Evolutionary conservation across 768 basidiomycete species (phyloP), one percentile per base, ranked within the genome.

Genomic region (Candolleomyces aberdarensis): DNA sequence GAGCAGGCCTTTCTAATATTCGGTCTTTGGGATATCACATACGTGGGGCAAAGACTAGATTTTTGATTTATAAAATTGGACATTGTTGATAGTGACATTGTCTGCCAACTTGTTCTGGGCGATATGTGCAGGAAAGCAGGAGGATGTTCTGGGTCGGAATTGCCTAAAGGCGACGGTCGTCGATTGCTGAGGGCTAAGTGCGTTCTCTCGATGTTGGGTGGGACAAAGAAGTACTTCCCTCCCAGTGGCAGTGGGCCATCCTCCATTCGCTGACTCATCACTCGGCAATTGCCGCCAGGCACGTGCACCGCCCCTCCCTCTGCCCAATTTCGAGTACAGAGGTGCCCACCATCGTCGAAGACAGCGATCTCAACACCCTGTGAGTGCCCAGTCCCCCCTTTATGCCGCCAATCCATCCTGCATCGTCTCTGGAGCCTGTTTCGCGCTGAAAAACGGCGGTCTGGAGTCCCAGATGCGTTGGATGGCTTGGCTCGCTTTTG

Each of bases 11-110:
- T 11, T 31, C 51, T 41, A 53, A 32, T 39, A 26, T 32, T 17
- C 8, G 17, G 22, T 9, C 14, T 40, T 56, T 43, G 48, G 47
- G 50, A 51, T 57, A 44, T 63, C 56, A 78, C 87, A 57, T 83
- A 94, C 92, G 90, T 83, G 92, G 92, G 92, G 92, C 91, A 83
- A 86, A 89, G 87, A 94, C 90, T 94, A 94, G 84, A 94, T 84
- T 85, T 83, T 69, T 80, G 82, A 81, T 88, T 86, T 71, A 79
- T 78, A 75, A 80, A 77, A 88, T 86, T 92, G 69, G 85, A 84
- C 78, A 85, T 85, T 59, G 80, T 83, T 70, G 79, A 77, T 79
- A 85, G 82, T 80, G 88, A 91, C 90, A 92, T 92, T 78, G 69
- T 76, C 75, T 89, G 88, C 92, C 91, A 91, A 92, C 85, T 90